Conservation (phyloP, 228 moss, liverwort and hornwort species). For the Sphagnum fallax region DNA sequence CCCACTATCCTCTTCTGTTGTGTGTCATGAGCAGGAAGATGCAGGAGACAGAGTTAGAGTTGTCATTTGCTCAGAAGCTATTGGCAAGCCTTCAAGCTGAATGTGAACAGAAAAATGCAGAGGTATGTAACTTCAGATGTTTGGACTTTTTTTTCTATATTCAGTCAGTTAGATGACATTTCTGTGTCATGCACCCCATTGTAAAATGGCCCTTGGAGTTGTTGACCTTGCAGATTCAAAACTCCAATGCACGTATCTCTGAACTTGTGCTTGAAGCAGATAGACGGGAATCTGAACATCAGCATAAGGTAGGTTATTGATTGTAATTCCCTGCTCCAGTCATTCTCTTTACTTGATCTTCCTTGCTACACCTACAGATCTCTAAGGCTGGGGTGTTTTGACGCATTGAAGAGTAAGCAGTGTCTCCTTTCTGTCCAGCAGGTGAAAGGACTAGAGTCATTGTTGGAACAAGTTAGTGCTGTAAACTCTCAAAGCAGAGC, state of each 20-base stretch:
- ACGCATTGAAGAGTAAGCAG: no score
- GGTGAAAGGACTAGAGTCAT: slow-evolving; percentile 29
- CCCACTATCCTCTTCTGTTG: not conserved
- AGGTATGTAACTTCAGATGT: slow-evolving; percentile 13
- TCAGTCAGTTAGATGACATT: not conserved
- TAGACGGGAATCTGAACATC: slow-evolving; percentile 47
- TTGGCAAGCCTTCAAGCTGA: slow-evolving; percentile 27
- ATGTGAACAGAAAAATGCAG: slow-evolving; percentile 50
- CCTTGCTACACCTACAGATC: no score
- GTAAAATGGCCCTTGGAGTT: not conserved
- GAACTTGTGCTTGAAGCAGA: slow-evolving; percentile 39
- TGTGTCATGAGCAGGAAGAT: slow-evolving; percentile 15
- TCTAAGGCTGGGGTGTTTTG: no score
- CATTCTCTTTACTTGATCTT: no score
- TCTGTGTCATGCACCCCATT: no score
- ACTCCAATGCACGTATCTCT: slow-evolving; percentile 36
- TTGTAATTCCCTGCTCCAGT: not conserved
- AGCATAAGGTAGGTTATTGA: slow-evolving; percentile 28
- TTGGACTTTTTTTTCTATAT: not conserved
- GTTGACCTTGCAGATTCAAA: slow-evolving; percentile 40
- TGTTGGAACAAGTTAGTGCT: slow-evolving; percentile 14
- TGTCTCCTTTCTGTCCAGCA: not conserved
- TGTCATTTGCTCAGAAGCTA: slow-evolving; percentile 24
- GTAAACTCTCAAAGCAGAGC: slow-evolving; percentile 14
- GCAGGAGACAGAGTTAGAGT: slow-evolving; percentile 25